phyloP scores from a whole-genome alignment of 176 grass and related monocot genomes.

The Metroxylon sagu region DNA sequence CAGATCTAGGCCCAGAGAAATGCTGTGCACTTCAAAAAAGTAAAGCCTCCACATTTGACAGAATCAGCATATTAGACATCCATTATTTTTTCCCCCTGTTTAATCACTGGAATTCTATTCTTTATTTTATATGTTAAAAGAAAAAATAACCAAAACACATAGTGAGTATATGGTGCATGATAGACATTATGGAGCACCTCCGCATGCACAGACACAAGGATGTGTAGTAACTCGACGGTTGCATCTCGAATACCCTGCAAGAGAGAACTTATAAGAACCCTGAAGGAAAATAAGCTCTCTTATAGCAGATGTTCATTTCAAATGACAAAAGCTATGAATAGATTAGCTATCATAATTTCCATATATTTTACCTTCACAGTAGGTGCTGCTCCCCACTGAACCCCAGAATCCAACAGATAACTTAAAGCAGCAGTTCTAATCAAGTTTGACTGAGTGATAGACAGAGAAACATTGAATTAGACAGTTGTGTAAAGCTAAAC shows the following conservation, averaged over 20 bases:
- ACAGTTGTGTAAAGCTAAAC: no score
- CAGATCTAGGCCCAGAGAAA: no score
- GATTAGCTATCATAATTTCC: neutral
- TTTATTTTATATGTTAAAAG: neutral
- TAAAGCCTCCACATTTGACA: no score
- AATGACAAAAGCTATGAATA: no score
- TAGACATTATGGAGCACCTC: conserved; percentile 47
- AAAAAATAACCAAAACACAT: conserved; percentile 12
- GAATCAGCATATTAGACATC: no score
- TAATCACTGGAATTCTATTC: no score
- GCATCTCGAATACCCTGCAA: conserved; percentile 94
- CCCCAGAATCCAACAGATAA: conserved; percentile 82
- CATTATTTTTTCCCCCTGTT: no score
- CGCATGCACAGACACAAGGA: conserved; percentile 86
- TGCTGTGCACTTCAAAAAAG: no score
- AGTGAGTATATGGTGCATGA: conserved; percentile 17
- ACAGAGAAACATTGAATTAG: no score
- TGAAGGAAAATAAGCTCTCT: no score
- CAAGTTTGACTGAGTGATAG: conserved; percentile 57
- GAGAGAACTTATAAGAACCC: conserved; percentile 17
- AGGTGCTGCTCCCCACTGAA: conserved; percentile 81
- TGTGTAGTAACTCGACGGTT: conserved; percentile 92
- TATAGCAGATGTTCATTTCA: no score
- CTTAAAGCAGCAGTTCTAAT: conserved; percentile 73
- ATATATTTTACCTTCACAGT: conserved; percentile 61